Conservation (phyloP, 1,139 yeast genomes). For the Casaregolazyma lundiana region DNA sequence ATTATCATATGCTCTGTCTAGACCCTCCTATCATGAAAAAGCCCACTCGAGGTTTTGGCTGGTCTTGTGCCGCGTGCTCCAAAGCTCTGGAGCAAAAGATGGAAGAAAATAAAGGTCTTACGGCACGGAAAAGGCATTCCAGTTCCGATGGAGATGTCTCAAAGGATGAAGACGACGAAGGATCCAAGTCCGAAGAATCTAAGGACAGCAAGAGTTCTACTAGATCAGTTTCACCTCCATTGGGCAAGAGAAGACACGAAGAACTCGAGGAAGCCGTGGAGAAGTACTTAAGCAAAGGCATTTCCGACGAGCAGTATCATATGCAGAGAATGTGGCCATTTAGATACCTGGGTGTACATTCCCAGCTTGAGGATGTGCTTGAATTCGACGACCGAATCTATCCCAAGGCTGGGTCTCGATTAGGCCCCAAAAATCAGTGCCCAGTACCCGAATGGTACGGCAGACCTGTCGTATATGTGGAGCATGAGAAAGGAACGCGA, state of each 20-base stretch:
- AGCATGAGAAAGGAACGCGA: constrained; percentile 29
- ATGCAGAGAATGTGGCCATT: constrained; percentile 55
- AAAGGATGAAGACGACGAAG: constrained; percentile 9
- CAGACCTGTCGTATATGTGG: constrained; percentile 67
- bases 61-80: constrained; percentile 87
- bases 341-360: constrained; percentile 74
- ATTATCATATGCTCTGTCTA: constrained; percentile 77
- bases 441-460: constrained; percentile 64
- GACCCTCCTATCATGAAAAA: constrained; percentile 78
- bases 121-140: constrained; percentile 11
- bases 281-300: constrained; percentile 12
- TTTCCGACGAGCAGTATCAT: constrained; percentile 35
- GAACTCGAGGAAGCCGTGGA: constrained; percentile 47
- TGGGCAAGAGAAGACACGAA: constrained; percentile 53
- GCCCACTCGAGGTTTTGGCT: constrained; percentile 84
- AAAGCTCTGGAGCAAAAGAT: constrained; percentile 24
- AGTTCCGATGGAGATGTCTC: constrained; percentile 7
- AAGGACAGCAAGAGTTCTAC: constrained; percentile 6
- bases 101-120: constrained; percentile 25
- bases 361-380: constrained; percentile 70
- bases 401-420: constrained; percentile 74
- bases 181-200: constrained; percentile 12
- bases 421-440: constrained; percentile 74
- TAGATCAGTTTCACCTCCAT: constrained; percentile 5
- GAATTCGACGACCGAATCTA: constrained; percentile 78